phyloP scores from a whole-genome alignment of 2,329 filamentous ascomycete species.

The Penicillium decumbens region DNA sequence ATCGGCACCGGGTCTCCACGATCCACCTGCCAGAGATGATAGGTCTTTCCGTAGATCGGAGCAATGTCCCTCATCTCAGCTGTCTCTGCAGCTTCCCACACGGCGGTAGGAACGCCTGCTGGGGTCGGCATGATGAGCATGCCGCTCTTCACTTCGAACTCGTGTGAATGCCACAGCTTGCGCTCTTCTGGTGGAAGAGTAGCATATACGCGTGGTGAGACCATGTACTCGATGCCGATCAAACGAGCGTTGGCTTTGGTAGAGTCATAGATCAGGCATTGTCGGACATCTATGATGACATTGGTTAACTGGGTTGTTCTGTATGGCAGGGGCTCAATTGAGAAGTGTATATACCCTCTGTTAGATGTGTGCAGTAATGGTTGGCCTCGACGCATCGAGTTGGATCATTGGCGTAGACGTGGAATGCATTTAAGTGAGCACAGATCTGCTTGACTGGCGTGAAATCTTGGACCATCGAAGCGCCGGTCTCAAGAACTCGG shows the following conservation, averaged over 20 bases:
- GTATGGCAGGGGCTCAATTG: neutral
- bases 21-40: slow-evolving; percentile 83
- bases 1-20: slow-evolving; percentile 61
- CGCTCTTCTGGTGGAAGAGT: slow-evolving; percentile 64
- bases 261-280: slow-evolving; percentile 81
- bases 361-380: slow-evolving; percentile 79
- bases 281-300: slow-evolving; percentile 58
- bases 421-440: slow-evolving; percentile 82
- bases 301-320: neutral
- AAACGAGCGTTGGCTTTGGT: slow-evolving; percentile 63
- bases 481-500: slow-evolving; percentile 37
- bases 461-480: slow-evolving; percentile 49
- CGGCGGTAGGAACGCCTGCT: slow-evolving; percentile 46
- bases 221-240: slow-evolving; percentile 86
- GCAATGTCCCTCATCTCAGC: slow-evolving; percentile 74
- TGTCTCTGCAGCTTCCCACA: slow-evolving; percentile 73
- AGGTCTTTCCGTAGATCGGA: slow-evolving; percentile 74
- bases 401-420: slow-evolving; percentile 71
- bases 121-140: slow-evolving; percentile 43
- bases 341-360: slow-evolving; percentile 43
- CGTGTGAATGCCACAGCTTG: slow-evolving; percentile 72
- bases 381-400: slow-evolving; percentile 68
- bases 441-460: slow-evolving; percentile 69
- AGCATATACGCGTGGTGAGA: slow-evolving; percentile 64
- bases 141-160: slow-evolving; percentile 45